Base-by-base conservation (phyloP, 176 grass and related monocot genomes). In the Zea luxurians region DNA sequence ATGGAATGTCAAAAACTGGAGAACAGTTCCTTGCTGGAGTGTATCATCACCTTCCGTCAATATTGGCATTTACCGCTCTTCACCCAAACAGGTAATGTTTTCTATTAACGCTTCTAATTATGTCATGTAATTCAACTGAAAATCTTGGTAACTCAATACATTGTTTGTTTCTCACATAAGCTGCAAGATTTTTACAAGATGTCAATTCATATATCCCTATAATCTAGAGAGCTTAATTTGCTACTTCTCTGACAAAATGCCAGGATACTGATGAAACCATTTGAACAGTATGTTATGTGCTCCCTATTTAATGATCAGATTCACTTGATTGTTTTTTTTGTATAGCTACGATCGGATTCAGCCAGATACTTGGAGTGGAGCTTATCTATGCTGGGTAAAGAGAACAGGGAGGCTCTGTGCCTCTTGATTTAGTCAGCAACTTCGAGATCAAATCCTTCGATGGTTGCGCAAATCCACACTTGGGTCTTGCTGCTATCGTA, bases 361-460 rank as follows among this genome's bases (percentile, higher is more conserved):
- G 75, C 96, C 96, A 83, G 27, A 27, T 27, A 27, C 27, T 27
- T 27, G 27, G 27, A 27, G 27, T 27, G 27, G 27, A 27, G 27
- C 91, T 59, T 98, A 98, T 72, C 85, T 83, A 41, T 98, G 96
- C 78, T 98, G 96, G 96, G 96, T n/a, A 94, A 90, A 85, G 96
- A 98, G 86, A 98, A 98, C 57, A 90, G 87, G 78, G 96, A 98
- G 66, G 96, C 96, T 87, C 92, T 44, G 77, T 94, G 53, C 62
- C 87, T 61, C 82, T 87, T 78, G 89, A 89, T 69, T 42, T 98
- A 48, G 96, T 98, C 43, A 98, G 87, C 83, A 98, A 98, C 82
- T 98, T 98, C 5, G 96, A 98, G 80, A 84, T 98, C 59, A 94
- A 27, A 27, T 27, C 27, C 27, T 27, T 27, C 27, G 27, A 27